Conservation (phyloP, 2,329 filamentous ascomycete species). For the Hypoxylon rubiginosum region DNA sequence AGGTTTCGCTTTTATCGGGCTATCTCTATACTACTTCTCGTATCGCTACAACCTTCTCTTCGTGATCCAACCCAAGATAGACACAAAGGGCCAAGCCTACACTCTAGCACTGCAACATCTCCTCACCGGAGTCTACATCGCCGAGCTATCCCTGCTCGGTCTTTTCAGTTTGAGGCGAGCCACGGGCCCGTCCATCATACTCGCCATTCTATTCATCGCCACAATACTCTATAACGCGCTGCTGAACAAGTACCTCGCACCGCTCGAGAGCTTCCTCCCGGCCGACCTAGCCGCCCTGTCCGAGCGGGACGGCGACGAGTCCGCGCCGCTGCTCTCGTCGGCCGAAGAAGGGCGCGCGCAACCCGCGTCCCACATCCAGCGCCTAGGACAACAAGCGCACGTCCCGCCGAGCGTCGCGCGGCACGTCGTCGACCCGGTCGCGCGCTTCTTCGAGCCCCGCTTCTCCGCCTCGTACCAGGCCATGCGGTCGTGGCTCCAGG, state of each 20-base stretch:
- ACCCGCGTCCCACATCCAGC: slow-evolving; percentile 41
- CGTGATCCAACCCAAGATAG: slow-evolving; percentile 76
- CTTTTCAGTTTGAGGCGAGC: slow-evolving; percentile 73
- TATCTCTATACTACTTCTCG: slow-evolving; percentile 79
- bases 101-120: slow-evolving; percentile 79
- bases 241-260: slow-evolving; percentile 49
- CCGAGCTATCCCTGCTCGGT: slow-evolving; percentile 76
- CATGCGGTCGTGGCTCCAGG: slow-evolving; percentile 47
- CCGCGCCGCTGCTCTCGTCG: slow-evolving; percentile 45
- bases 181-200: slow-evolving; percentile 71
- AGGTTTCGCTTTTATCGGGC: slow-evolving; percentile 76
- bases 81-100: slow-evolving; percentile 80
- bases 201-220: slow-evolving; percentile 71
- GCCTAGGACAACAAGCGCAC: slow-evolving; percentile 39
- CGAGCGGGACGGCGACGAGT: slow-evolving; percentile 42
- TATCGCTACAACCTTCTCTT: slow-evolving; percentile 83
- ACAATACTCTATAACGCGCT: slow-evolving; percentile 72
- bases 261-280: slow-evolving; percentile 50
- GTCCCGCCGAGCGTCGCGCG: slow-evolving; percentile 38
- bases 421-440: slow-evolving; percentile 44
- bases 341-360: slow-evolving; percentile 46
- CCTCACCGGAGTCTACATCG: slow-evolving; percentile 78
- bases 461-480: slow-evolving; percentile 47
- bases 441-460: slow-evolving; percentile 48
- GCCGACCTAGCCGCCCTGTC: slow-evolving; percentile 39